Conservation (phyloP, 2,329 filamentous ascomycete species). For the Hymenoscyphus repandus region DNA sequence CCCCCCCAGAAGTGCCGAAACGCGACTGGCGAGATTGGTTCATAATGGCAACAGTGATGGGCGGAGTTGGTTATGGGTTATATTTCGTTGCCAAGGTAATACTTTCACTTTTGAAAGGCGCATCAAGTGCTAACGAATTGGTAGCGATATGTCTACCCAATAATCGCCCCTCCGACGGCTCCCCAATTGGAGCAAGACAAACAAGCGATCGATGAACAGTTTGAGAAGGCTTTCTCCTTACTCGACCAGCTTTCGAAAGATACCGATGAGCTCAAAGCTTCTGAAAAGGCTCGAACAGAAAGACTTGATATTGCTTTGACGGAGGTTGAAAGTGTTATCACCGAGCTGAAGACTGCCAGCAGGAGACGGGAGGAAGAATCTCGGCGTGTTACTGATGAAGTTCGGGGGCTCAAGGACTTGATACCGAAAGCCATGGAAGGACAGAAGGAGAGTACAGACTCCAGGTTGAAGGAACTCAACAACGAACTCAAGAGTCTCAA, state of each 20-base stretch:
- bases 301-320: slow-evolving; percentile 74
- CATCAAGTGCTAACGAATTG: slow-evolving; percentile 20
- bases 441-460: slow-evolving; percentile 80
- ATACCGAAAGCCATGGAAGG: slow-evolving; percentile 86
- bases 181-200: slow-evolving; percentile 95
- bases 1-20: slow-evolving; percentile 58
- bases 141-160: slow-evolving; percentile 82
- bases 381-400: slow-evolving; percentile 78
- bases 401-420: slow-evolving; percentile 73
- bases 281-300: slow-evolving; percentile 79
- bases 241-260: slow-evolving; percentile 91
- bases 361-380: slow-evolving; percentile 82
- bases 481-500: slow-evolving; percentile 88
- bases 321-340: slow-evolving; percentile 79
- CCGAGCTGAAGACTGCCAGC: slow-evolving; percentile 75
- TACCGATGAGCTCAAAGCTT: slow-evolving; percentile 79
- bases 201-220: slow-evolving; percentile 84
- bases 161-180: slow-evolving; percentile 89
- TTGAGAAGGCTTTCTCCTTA: slow-evolving; percentile 84
- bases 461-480: slow-evolving; percentile 76
- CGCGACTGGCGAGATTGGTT: slow-evolving; percentile 99
- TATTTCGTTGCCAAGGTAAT: slow-evolving; percentile 80
- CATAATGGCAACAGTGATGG: slow-evolving; percentile 95
- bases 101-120: slow-evolving; percentile 1
- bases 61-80: slow-evolving; percentile 81